Evolutionary conservation across 176 grass and related monocot genomes (phyloP), one percentile per base, ranked within the genome.

Genomic region (Rhynchospora pubera): DNA sequence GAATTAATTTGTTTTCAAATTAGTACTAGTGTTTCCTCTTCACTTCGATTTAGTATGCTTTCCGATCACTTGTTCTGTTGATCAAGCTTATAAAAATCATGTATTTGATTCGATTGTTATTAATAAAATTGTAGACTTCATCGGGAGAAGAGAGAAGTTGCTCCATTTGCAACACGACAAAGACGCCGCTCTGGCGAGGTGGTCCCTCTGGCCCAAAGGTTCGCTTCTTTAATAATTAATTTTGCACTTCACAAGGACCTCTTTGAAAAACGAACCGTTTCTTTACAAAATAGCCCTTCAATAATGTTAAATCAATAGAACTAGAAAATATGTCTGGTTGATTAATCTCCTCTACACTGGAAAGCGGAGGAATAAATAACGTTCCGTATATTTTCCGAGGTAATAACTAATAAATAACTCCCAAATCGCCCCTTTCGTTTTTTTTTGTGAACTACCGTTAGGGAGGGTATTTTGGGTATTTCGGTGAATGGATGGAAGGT

Each of bases 151-250:
- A 84, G 71, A 88, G 78, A 62, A 86, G 85, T 80, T 97, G 93
- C 81, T 87, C 92, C 34, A 87, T 91, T 84, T 97, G 93, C 89
- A 85, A 87, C 77, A 87, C 93, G 75, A 97, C 93, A 79, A 79
- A 85, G 34, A 93, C 93, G 52, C 91, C 93, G 63, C 92, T 97
- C 58, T 97, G 93, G 93, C 76, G 93, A 84, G 83, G 93, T 80
- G 91, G 93, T 1, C 93, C 93, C 21, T 89, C 86, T 21, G 91
- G 93, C 5, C 93, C 85, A 8, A 97, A 91, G 93, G 93, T 97
- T 57, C 82, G 7, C 15, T 72, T 47, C 5, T 42, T 48, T 0
- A 51, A 15, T 1, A 15, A 77, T 42, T 62, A 32, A 18, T 75
- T 78, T 53, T 55, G 21, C 15, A 64, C 48, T 85, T 47, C 34